These are phyloP conservation scores for Lathyrus aphaca DNA, from an alignment of 306 rosid species.

Conservation along the genomic window DNA sequence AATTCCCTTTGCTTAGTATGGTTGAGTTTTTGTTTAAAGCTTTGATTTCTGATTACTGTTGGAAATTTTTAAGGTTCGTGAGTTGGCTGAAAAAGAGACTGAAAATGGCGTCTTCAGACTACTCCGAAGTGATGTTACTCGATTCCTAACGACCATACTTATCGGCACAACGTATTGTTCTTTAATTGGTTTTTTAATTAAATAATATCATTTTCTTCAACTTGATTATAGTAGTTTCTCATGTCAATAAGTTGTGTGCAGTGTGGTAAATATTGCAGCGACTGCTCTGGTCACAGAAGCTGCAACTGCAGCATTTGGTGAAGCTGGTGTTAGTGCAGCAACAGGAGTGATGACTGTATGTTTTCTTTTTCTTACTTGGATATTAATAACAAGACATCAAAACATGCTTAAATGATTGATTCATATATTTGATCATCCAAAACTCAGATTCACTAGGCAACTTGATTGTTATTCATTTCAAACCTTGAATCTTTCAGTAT, in stretches of 20 bases:
- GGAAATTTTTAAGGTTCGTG: slow-evolving; percentile 61
- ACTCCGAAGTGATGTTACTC: slow-evolving; percentile 92
- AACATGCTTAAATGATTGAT: slow-evolving; percentile 38
- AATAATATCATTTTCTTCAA: slow-evolving; percentile 23
- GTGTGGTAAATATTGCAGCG: slow-evolving; percentile 97
- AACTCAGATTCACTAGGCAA: slow-evolving; percentile 30
- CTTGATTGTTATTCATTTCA: slow-evolving; percentile 37
- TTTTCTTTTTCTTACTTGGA: slow-evolving; percentile 36
- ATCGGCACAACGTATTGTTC: slow-evolving; percentile 96
- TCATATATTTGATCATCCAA: slow-evolving; percentile 26
- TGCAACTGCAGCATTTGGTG: slow-evolving; percentile 93
- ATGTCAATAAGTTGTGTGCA: slow-evolving; percentile 54
- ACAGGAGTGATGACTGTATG: slow-evolving; percentile 99
- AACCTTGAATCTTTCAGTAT: slow-evolving; percentile 40
- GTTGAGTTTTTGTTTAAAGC: slow-evolving; percentile 29
- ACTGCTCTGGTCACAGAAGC: slow-evolving; percentile 96
- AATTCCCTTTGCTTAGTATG: slow-evolving; percentile 18
- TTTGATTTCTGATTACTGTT: slow-evolving; percentile 36
- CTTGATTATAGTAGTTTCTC: slow-evolving; percentile 44
- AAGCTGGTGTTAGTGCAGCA: slow-evolving; percentile 99
- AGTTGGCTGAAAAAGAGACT: slow-evolving; percentile 90
- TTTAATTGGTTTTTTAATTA: slow-evolving; percentile 37
- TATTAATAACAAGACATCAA: slow-evolving; percentile 3
- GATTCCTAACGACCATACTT: slow-evolving; percentile 95
- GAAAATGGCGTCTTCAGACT: slow-evolving; percentile 89